Evolutionary conservation across 352 stramenopile species (phyloP).

Genomic region (Phytophthora tentaculata): DNA sequence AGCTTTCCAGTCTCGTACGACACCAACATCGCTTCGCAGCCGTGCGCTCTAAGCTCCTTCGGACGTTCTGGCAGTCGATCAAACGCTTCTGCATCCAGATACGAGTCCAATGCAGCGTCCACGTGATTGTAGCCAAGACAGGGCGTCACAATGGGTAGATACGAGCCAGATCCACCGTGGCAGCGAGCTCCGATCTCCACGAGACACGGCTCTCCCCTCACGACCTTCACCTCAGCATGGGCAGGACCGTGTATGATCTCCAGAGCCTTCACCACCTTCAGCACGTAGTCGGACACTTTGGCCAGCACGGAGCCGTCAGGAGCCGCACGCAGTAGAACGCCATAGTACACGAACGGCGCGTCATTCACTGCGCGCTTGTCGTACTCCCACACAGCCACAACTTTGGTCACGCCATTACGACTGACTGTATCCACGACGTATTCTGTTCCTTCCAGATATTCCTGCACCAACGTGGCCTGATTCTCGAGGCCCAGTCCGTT

Average conservation of each 20-base stretch:
- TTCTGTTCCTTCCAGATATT: constrained; percentile 94
- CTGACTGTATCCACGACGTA: constrained; percentile 97
- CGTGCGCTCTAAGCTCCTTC: constrained; percentile 74
- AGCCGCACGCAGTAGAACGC: constrained; percentile 72
- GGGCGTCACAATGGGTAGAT: constrained; percentile 86
- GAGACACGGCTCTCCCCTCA: constrained; percentile 86
- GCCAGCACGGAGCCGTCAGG: constrained; percentile 51
- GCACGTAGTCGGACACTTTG: constrained; percentile 64
- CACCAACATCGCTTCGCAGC: constrained; percentile 93
- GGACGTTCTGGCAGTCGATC: constrained; percentile 54
- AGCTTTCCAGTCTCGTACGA: constrained; percentile 89
- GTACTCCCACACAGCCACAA: constrained; percentile 97
- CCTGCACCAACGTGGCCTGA: constrained; percentile 93
- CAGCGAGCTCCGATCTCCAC: constrained; percentile 95
- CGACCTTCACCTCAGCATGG: constrained; percentile 91
- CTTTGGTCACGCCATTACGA: constrained; percentile 93
- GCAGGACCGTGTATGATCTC: constrained; percentile 83
- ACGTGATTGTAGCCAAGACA: constrained; percentile 95
- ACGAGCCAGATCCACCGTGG: constrained; percentile 95
- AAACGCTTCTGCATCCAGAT: constrained; percentile 79
- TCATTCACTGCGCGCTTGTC: constrained; percentile 95
- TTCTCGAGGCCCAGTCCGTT: constrained; percentile 89
- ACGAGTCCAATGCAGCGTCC: constrained; percentile 88
- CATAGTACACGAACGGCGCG: constrained; percentile 96
- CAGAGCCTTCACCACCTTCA: constrained; percentile 82